Evolutionary conservation across 306 rosid genomes (phyloP).

Genomic region (Cajanus cajan): DNA sequence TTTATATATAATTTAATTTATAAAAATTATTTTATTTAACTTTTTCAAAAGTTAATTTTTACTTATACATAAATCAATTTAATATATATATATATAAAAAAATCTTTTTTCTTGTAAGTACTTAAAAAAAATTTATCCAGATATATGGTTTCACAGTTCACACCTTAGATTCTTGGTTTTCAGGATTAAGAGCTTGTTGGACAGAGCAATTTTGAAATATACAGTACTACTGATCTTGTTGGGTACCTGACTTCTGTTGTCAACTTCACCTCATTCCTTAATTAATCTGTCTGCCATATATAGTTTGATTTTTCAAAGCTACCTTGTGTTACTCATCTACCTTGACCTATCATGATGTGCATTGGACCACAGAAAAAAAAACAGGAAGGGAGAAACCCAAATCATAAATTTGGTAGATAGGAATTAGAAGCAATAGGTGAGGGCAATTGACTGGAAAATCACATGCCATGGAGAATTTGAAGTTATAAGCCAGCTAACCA

Average conservation of each 20-base stretch:
- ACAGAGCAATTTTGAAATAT: background rate
- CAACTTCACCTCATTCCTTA: background rate
- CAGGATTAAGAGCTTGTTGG: background rate
- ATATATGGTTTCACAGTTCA: background rate
- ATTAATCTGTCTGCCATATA: background rate
- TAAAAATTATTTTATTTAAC: no score
- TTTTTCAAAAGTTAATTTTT: no score
- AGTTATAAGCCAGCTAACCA: background rate
- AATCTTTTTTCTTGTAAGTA: no score
- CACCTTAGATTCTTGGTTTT: background rate
- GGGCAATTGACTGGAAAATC: background rate
- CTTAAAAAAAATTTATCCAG: no score
- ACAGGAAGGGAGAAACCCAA: background rate
- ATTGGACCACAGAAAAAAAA: slow-evolving; percentile 22
- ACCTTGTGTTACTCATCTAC: background rate
- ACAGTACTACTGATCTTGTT: background rate
- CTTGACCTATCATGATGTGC: background rate
- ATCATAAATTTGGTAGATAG: slow-evolving; percentile 30
- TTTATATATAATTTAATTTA: no score
- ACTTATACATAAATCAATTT: no score
- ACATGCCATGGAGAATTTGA: background rate
- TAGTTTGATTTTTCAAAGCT: slow-evolving; percentile 12
- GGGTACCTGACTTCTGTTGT: background rate
- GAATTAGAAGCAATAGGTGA: background rate
- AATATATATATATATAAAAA: no score